These are phyloP conservation scores for Omphalotus guepiniiformis DNA, from an alignment of 768 basidiomycete genomes.

Conservation along the genomic window DNA sequence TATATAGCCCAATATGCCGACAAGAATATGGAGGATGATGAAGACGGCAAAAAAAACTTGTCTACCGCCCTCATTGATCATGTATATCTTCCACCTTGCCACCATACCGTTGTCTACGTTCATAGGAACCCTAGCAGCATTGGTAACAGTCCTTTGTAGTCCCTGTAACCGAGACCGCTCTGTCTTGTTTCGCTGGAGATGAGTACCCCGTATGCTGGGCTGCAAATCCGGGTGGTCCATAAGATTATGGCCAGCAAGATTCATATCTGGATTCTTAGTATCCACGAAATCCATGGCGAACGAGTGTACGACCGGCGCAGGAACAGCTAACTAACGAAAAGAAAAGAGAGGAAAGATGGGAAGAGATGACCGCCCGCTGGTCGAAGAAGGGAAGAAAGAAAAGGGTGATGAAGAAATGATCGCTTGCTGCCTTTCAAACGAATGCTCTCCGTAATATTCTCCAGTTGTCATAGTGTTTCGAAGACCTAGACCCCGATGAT, in stretches of 20 bases:
- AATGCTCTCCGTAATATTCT: too few relatives aligned
- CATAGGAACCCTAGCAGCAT: constrained; percentile 21
- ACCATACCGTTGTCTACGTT: constrained; percentile 28
- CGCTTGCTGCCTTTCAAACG: too few relatives aligned
- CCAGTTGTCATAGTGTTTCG: constrained; percentile 7
- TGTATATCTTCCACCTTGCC: constrained; percentile 60
- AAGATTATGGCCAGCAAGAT: constrained; percentile 57
- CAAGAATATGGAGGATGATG: constrained; percentile 77
- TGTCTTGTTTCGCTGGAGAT: constrained; percentile 81
- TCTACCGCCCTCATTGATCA: constrained; percentile 89
- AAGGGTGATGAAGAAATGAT: constrained; percentile 5
- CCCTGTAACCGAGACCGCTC: constrained; percentile 84
- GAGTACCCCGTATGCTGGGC: constrained; percentile 27
- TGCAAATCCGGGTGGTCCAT: constrained; percentile 52
- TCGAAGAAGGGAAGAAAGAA: constrained; percentile 25
- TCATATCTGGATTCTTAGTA: constrained; percentile 54
- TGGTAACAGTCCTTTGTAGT: constrained; percentile 61
- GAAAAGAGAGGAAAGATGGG: constrained; percentile 27
- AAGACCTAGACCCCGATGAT: constrained; percentile 3
- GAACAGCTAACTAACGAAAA: constrained; percentile 24
- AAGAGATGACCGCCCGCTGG: constrained; percentile 43
- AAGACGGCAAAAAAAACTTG: constrained; percentile 77
- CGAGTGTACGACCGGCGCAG: constrained; percentile 35
- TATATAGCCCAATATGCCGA: constrained; percentile 70
- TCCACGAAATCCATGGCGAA: constrained; percentile 20